Conservation (phyloP, 805 yeast genomes). For the Candida vartiovaarae region DNA sequence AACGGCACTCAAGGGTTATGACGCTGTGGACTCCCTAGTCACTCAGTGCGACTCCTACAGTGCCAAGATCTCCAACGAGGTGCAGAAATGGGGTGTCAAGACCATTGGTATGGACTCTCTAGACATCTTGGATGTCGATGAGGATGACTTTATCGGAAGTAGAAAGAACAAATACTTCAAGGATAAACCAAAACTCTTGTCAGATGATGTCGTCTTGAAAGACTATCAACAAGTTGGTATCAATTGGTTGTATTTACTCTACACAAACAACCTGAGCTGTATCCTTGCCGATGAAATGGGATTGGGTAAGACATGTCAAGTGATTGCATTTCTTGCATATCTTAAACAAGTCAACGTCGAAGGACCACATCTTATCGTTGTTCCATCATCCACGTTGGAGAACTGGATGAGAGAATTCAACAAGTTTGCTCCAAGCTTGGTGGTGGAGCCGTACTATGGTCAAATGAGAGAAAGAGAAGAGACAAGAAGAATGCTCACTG, state of each 20-base stretch:
- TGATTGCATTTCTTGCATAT: slow-evolving; percentile 84
- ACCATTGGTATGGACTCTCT: slow-evolving; percentile 63
- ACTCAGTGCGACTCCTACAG: slow-evolving; percentile 79
- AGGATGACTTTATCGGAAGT: slow-evolving; percentile 26
- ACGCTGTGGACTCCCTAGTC: slow-evolving; percentile 90
- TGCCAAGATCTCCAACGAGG: slow-evolving; percentile 57
- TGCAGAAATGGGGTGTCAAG: slow-evolving; percentile 84
- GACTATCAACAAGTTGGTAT: slow-evolving; percentile 95
- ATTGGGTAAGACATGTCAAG: slow-evolving; percentile 94
- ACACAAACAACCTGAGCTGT: slow-evolving; percentile 75
- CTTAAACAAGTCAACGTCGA: slow-evolving; percentile 54
- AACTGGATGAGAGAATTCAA: slow-evolving; percentile 95
- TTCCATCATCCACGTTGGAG: slow-evolving; percentile 94
- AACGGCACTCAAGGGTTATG: slow-evolving; percentile 74
- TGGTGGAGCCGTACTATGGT: slow-evolving; percentile 92
- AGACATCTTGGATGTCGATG: slow-evolving; percentile 48
- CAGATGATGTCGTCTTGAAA: slow-evolving; percentile 62
- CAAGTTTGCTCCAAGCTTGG: slow-evolving; percentile 75
- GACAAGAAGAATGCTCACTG: slow-evolving; percentile 59
- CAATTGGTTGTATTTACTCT: slow-evolving; percentile 83
- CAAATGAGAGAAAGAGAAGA: slow-evolving; percentile 79
- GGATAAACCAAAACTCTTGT: slow-evolving; percentile 63
- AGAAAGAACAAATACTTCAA: slow-evolving; percentile 41
- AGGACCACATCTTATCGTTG: slow-evolving; percentile 91
- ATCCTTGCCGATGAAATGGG: slow-evolving; percentile 99